Conservation (phyloP, 179 eudicot genomes). For the Drosera spatulata region DNA sequence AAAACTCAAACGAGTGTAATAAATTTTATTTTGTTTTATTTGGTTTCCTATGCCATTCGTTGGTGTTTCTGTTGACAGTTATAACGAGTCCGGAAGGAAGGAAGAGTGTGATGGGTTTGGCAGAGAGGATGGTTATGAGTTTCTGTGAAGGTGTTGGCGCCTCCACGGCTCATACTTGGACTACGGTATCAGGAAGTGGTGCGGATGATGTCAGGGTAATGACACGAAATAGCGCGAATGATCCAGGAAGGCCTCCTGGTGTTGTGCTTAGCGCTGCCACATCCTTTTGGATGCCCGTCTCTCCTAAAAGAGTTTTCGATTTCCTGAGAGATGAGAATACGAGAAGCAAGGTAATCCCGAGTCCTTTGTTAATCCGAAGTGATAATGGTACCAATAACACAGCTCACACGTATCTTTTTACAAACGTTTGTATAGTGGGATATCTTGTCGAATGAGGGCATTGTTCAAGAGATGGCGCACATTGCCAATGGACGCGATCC, state of each 20-base stretch:
- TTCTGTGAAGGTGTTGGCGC: conserved; percentile 58
- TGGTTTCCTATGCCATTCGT: too few species aligned
- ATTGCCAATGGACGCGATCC: conserved; percentile 51
- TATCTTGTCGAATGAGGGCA: conserved; percentile 40
- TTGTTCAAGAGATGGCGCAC: conserved; percentile 57
- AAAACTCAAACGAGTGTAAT: too few species aligned
- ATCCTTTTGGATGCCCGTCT: conserved; percentile 48
- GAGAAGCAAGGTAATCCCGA: conserved; percentile 41
- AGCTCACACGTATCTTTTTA: too few species aligned
- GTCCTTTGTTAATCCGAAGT: too few species aligned
- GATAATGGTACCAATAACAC: too few species aligned
- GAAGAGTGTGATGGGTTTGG: conserved; percentile 48
- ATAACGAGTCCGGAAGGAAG: conserved; percentile 44
- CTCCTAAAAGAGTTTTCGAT: conserved; percentile 49
- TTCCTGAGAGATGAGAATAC: conserved; percentile 48
- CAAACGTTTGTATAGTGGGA: conserved; percentile 34
- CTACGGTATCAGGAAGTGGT: conserved; percentile 37
- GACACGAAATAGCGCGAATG: conserved; percentile 55
- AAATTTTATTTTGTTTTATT: too few species aligned
- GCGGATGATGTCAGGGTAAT: conserved; percentile 53
- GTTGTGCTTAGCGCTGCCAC: conserved; percentile 56
- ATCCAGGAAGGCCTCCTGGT: conserved; percentile 58
- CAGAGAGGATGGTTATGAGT: conserved; percentile 52
- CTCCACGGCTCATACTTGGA: conserved; percentile 55
- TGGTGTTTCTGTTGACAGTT: conserved; percentile 22